phyloP scores from a whole-genome alignment of 2,329 filamentous ascomycete genomes.

The Claviceps africana region DNA sequence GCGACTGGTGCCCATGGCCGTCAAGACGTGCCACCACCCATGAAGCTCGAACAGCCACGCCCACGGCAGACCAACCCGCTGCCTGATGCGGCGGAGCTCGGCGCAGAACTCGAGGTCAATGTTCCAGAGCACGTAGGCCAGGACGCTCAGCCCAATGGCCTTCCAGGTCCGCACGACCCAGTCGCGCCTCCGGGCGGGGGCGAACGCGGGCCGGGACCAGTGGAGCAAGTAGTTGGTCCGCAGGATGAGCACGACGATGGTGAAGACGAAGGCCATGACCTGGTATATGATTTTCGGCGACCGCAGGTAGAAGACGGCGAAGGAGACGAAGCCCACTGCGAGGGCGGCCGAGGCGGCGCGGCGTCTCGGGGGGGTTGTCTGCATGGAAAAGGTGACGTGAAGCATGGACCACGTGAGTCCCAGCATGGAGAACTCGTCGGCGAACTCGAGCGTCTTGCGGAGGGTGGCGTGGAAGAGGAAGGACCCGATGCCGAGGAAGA shows the following conservation, averaged over 20 bases:
- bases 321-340: slow-evolving; percentile 25
- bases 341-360: slow-evolving; percentile 22
- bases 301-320: slow-evolving; percentile 28
- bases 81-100: slow-evolving; percentile 30
- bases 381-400: slow-evolving; percentile 31
- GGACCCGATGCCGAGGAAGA: slow-evolving; percentile 28
- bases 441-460: slow-evolving; percentile 28
- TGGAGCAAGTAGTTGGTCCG: slow-evolving; percentile 23
- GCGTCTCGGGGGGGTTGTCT: slow-evolving; percentile 22
- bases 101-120: slow-evolving; percentile 40
- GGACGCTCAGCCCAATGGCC: slow-evolving; percentile 21
- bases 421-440: slow-evolving; percentile 47
- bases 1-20: slow-evolving; percentile 36
- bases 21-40: slow-evolving; percentile 51
- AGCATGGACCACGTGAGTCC: slow-evolving; percentile 37
- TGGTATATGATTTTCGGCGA: slow-evolving; percentile 30
- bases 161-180: slow-evolving; percentile 16
- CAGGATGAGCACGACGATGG: slow-evolving; percentile 18
- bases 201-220: slow-evolving; percentile 15
- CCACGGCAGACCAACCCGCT: slow-evolving; percentile 36
- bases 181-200: slow-evolving; percentile 12
- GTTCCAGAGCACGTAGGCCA: slow-evolving; percentile 41
- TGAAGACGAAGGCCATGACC: slow-evolving; percentile 21
- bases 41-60: slow-evolving; percentile 44
- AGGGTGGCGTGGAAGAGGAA: slow-evolving; percentile 31